These are phyloP conservation scores for Fraxinus excelsior DNA, from an alignment of 257 asterid genomes.

Conservation along the genomic window DNA sequence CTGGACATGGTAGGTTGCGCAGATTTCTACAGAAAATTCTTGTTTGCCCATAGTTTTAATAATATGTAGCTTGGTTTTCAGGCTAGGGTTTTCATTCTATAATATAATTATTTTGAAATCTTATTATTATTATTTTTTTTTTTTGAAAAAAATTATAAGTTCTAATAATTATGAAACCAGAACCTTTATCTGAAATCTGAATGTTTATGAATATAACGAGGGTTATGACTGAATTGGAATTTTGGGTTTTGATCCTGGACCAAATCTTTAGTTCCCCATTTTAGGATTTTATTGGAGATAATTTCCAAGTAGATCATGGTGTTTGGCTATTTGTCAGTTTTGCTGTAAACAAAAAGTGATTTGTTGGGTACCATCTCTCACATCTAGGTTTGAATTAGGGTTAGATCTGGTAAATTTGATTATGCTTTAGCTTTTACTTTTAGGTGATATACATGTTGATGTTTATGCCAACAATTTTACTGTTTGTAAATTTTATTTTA, in stretches of 20 bases:
- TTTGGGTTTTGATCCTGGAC: neutral
- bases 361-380: neutral
- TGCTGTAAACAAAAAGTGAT: neutral
- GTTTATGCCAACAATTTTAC: constrained; percentile 13
- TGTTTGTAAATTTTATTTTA: neutral
- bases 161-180: neutral
- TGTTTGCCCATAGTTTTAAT: neutral
- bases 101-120: neutral
- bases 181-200: constrained; percentile 1
- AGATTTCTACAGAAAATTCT: neutral
- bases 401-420: constrained; percentile 44
- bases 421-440: constrained; percentile 18
- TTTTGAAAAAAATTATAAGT: neutral
- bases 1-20: neutral
- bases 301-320: neutral
- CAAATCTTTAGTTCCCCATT: neutral
- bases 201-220: neutral
- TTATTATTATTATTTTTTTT: neutral
- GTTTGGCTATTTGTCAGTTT: constrained; percentile 1
- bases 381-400: constrained; percentile 41
- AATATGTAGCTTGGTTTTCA: neutral
- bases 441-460: neutral
- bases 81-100: constrained; percentile 1
- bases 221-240: neutral
- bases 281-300: neutral